These are phyloP conservation scores for Thamnidium elegans DNA, from an alignment of 192 early-diverging fungal genomes.

Conservation along the genomic window DNA sequence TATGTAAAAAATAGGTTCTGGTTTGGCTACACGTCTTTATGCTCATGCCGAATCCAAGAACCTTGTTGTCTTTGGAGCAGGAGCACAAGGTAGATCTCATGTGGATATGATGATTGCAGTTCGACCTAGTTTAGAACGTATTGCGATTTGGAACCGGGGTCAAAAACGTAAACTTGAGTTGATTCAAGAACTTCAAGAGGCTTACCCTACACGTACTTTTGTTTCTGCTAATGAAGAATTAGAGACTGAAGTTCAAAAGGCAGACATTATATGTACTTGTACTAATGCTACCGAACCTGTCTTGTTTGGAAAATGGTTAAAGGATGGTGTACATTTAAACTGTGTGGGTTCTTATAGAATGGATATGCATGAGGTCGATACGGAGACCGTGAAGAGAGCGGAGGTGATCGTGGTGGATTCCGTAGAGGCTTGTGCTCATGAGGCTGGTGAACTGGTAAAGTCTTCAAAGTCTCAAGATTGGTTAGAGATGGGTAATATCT, in stretches of 20 bases:
- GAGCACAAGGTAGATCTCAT: constrained; percentile 49
- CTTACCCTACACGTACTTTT: constrained; percentile 24
- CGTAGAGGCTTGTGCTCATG: constrained; percentile 38
- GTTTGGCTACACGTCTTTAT: constrained; percentile 44
- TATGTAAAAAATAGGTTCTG: constrained; percentile 37
- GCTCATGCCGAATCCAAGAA: constrained; percentile 18
- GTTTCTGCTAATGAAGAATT: constrained; percentile 33
- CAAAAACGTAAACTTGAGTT: constrained; percentile 33
- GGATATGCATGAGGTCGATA: constrained; percentile 53
- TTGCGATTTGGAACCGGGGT: constrained; percentile 48
- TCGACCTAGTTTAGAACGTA: constrained; percentile 35
- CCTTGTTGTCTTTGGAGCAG: constrained; percentile 50
- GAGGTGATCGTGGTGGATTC: constrained; percentile 41
- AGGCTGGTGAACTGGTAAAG: constrained; percentile 49
- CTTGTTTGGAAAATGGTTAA: constrained; percentile 42
- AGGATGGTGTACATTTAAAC: constrained; percentile 44
- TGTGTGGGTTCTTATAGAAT: constrained; percentile 49
- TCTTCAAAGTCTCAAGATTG: constrained; percentile 34
- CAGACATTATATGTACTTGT: constrained; percentile 53
- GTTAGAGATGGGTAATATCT: constrained; percentile 32
- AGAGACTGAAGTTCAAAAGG: constrained; percentile 27
- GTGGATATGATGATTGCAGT: constrained; percentile 45
- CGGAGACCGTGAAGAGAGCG: constrained; percentile 31
- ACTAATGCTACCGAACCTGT: constrained; percentile 44
- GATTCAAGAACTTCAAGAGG: constrained; percentile 18